These are phyloP conservation scores for Aspergillus pseudoterreus DNA, from an alignment of 2,329 filamentous ascomycete genomes.

Conservation along the genomic window DNA sequence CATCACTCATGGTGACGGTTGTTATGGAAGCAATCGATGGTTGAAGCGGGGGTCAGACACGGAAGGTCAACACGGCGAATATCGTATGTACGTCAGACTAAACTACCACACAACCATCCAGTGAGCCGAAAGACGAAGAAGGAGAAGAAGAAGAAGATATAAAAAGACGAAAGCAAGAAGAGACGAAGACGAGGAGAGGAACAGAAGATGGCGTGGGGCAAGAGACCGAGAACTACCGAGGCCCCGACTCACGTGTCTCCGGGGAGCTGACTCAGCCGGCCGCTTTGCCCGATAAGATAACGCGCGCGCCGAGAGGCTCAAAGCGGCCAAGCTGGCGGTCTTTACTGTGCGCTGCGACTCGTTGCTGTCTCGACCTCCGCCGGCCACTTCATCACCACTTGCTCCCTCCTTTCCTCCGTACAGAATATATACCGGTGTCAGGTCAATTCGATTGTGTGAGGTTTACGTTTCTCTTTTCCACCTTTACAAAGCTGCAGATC, in stretches of 20 bases:
- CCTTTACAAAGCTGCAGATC: background rate
- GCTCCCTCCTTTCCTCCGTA: background rate
- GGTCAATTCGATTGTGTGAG: background rate
- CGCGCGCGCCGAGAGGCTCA: slow-evolving; percentile 8
- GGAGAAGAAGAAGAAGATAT: background rate
- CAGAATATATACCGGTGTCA: background rate
- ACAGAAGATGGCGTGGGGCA: slow-evolving; percentile 13
- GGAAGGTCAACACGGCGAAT: background rate
- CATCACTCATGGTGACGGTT: slow-evolving; percentile 56
- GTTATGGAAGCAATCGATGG: background rate
- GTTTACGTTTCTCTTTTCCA: background rate
- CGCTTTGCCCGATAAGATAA: slow-evolving; percentile 26
- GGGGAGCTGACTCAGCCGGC: background rate
- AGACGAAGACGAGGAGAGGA: slow-evolving; percentile 1
- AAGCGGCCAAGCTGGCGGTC: slow-evolving; percentile 26
- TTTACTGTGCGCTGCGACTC: slow-evolving; percentile 12
- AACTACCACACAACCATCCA: background rate
- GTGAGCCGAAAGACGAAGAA: background rate
- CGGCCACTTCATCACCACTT: slow-evolving; percentile 3
- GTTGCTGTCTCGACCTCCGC: slow-evolving; percentile 7
- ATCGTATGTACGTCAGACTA: background rate
- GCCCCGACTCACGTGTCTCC: slow-evolving; percentile 18
- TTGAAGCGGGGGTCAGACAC: background rate
- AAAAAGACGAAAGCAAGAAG: slow-evolving; percentile 2
- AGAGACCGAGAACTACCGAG: slow-evolving; percentile 15